These are phyloP conservation scores for Schwanniomyces vanrijiae DNA, from an alignment of 805 yeast species.

Conservation along the genomic window DNA sequence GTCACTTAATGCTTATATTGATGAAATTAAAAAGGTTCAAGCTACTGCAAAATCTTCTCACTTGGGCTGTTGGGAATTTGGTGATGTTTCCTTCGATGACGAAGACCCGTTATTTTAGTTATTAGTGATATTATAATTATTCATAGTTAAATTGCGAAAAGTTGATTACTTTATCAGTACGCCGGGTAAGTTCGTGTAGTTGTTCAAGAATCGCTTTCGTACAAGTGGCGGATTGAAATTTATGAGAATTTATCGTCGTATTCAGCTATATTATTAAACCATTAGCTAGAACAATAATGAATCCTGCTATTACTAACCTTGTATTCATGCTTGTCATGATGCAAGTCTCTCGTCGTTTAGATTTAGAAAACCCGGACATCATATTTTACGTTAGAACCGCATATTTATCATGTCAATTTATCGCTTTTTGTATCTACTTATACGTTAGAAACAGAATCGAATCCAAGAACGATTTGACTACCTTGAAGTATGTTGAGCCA, in stretches of 20 bases:
- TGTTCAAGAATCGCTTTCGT: background rate
- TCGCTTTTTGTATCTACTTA: slow-evolving; percentile 67
- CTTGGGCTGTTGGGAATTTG: slow-evolving; percentile 73
- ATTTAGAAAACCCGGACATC: slow-evolving; percentile 79
- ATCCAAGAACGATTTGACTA: slow-evolving; percentile 84
- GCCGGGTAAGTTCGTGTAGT: slow-evolving; percentile 1
- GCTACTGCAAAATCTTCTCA: slow-evolving; percentile 48
- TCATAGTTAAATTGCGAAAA: background rate
- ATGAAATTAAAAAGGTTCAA: slow-evolving; percentile 44
- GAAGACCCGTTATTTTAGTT: slow-evolving; percentile 15
- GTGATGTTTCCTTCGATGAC: slow-evolving; percentile 66
- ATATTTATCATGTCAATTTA: slow-evolving; percentile 64
- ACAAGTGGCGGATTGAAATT: background rate
- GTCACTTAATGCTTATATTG: slow-evolving; percentile 32
- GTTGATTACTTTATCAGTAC: background rate
- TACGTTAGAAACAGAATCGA: slow-evolving; percentile 59
- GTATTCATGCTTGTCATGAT: slow-evolving; percentile 93
- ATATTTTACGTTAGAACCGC: slow-evolving; percentile 73
- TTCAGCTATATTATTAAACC: background rate
- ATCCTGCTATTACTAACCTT: slow-evolving; percentile 84
- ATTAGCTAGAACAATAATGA: slow-evolving; percentile 45
- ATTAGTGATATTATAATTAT: background rate
- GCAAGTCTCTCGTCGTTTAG: slow-evolving; percentile 88
- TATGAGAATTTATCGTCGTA: background rate
- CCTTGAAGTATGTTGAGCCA: slow-evolving; percentile 87